These are phyloP conservation scores for Brassica nigra DNA, from an alignment of 345 rosid species.

Conservation along the genomic window DNA sequence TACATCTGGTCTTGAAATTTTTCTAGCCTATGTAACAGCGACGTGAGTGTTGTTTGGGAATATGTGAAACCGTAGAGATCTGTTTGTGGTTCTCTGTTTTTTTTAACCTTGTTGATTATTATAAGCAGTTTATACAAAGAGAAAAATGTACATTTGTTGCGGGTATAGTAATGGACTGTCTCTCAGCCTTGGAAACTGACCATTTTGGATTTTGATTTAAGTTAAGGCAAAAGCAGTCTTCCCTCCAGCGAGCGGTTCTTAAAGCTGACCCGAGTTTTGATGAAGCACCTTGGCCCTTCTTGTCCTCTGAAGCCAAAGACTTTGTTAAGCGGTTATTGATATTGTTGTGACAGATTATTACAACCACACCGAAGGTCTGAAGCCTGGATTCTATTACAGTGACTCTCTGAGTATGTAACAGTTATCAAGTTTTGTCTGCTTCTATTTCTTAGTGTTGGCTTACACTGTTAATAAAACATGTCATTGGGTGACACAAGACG, in stretches of 20 bases:
- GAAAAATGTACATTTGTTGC: no score
- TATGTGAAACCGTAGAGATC: no score
- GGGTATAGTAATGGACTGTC: no score
- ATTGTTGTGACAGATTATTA: conserved; percentile 44
- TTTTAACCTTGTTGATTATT: no score
- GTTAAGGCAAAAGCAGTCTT: conserved; percentile 20
- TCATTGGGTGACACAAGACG: conserved; percentile 49
- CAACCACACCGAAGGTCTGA: conserved; percentile 57
- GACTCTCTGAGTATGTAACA: conserved; percentile 67
- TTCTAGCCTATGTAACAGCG: no score
- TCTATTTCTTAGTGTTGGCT: conserved; percentile 14
- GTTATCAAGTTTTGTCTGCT: neutral
- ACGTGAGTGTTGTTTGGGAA: no score
- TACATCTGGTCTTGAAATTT: no score
- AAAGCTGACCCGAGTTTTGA: conserved; percentile 85
- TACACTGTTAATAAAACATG: conserved; percentile 53
- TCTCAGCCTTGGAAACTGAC: no score
- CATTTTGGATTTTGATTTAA: neutral
- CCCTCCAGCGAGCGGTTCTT: conserved; percentile 42
- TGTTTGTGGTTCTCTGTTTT: no score
- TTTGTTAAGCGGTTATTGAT: conserved; percentile 68
- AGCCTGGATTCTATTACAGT: conserved; percentile 80
- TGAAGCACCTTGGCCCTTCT: conserved; percentile 82
- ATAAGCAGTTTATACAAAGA: no score
- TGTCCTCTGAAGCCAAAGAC: conserved; percentile 82